phyloP scores from a whole-genome alignment of 78 protist genomes.

The Guillardia theta region DNA sequence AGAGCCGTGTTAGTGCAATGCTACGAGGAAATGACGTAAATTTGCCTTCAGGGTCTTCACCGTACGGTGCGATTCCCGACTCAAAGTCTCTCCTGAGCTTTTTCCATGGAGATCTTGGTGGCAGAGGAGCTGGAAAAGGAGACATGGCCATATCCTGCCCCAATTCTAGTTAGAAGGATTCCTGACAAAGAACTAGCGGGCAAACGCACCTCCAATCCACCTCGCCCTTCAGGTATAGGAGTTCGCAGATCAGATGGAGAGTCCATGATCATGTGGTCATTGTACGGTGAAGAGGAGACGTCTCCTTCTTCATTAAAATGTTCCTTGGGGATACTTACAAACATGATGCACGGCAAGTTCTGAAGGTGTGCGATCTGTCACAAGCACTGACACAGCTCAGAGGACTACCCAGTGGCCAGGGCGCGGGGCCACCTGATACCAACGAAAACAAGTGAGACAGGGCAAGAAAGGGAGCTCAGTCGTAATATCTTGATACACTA shows the following conservation, averaged over 20 bases:
- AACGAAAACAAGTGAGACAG: no score
- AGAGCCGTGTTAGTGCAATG: no score
- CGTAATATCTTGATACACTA: no score
- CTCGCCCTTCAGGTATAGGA: background rate
- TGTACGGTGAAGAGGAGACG: background rate
- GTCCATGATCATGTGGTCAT: background rate
- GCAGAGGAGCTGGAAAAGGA: background rate
- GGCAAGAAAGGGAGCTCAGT: no score
- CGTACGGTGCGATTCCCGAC: background rate
- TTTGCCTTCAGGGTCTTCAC: background rate
- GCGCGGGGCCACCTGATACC: no score
- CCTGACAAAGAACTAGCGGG: background rate
- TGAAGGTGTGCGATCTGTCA: no score
- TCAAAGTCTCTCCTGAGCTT: background rate
- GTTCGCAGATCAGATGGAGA: background rate
- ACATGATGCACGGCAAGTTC: no score
- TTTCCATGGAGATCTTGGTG: constrained; percentile 1
- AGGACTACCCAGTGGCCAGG: no score
- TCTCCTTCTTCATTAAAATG: no score
- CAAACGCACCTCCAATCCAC: background rate
- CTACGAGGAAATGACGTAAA: no score
- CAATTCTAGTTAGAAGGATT: background rate
- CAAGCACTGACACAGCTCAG: no score
- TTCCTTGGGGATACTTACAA: no score
- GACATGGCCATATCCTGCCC: background rate